Evolutionary conservation across 257 asterid genomes (phyloP), one percentile per base, ranked within the genome.

Genomic region (Pogostemon cablin): DNA sequence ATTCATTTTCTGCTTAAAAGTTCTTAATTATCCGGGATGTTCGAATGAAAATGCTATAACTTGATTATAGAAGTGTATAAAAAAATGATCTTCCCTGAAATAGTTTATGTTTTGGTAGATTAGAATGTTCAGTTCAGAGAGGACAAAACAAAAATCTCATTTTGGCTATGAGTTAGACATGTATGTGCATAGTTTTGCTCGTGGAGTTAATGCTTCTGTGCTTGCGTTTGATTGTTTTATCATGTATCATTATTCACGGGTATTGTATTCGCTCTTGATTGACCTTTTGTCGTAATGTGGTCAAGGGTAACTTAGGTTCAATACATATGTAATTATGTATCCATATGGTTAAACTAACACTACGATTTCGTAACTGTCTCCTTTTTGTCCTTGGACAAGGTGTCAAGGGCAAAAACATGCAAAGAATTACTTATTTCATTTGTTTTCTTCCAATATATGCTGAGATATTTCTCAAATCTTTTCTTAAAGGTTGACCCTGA

Each of bases 401-500:
- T 25, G 32, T 25, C 2, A 25, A 25, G 10, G 41, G 39, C 32
- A 44, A 2, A 44, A 64, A 55, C 25, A 25, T 55, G 40, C 41
- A 3, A 53, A 6, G 7, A 11, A 7, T 61, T 40, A 12, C 9
- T 39, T 25, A 25, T 25, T 25, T 25, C 32, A 25, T 25, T 25
- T 9, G 57, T 62, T 72, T 47, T 11, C 11, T 32, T 55, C 34
- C 44, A 39, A 38, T 55, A 71, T 66, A 12, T 71, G 50, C 81
- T 78, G 72, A 79, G 49, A 25, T 78, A 66, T 63, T 25, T 2
- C 11, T 56, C 47, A 42, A 54, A 54, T 73, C 62, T 55, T 38
- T 79, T 43, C 56, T 6, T 34, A 11, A 35, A 93, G 98, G 99
- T 95, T 78, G 98, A 91, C 64, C 96, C 87, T 17, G 99, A 95